Evolutionary conservation across 257 asterid species (phyloP).

Genomic region (Anisodus acutangulus): DNA sequence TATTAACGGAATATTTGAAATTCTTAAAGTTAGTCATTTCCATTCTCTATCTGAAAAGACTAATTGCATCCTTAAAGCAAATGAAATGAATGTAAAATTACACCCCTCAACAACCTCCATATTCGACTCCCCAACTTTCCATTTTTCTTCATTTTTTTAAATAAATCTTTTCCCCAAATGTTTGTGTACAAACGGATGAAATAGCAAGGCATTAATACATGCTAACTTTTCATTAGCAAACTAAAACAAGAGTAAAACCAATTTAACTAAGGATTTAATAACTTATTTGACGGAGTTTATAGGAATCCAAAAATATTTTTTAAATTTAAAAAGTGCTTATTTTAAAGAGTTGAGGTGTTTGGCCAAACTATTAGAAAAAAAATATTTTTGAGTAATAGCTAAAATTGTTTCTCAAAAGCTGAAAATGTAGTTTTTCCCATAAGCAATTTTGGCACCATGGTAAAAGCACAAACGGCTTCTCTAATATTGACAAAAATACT

Average conservation of each 20-base stretch:
- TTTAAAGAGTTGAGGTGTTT: no score
- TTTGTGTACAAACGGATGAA: conserved; percentile 15
- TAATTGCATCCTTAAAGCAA: not conserved
- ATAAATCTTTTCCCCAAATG: not conserved
- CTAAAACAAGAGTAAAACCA: not conserved
- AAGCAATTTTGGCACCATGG: no score
- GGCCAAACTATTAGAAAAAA: no score
- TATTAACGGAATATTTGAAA: not conserved
- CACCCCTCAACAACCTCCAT: conserved; percentile 26
- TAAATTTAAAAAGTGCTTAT: no score
- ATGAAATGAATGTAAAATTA: conserved; percentile 1
- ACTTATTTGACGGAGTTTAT: no score
- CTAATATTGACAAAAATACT: no score
- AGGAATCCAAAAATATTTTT: no score
- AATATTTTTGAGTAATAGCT: no score
- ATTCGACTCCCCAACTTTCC: conserved; percentile 25
- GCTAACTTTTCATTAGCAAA: not conserved
- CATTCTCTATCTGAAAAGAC: not conserved
- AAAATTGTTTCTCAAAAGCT: no score
- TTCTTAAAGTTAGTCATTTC: not conserved
- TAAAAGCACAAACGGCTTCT: no score
- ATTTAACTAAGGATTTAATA: not conserved
- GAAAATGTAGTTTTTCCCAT: no score
- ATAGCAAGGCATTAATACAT: not conserved
- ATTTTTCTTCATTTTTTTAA: not conserved